These are phyloP conservation scores for Bruguiera sexangula DNA, from an alignment of 345 rosid species.

Conservation along the genomic window DNA sequence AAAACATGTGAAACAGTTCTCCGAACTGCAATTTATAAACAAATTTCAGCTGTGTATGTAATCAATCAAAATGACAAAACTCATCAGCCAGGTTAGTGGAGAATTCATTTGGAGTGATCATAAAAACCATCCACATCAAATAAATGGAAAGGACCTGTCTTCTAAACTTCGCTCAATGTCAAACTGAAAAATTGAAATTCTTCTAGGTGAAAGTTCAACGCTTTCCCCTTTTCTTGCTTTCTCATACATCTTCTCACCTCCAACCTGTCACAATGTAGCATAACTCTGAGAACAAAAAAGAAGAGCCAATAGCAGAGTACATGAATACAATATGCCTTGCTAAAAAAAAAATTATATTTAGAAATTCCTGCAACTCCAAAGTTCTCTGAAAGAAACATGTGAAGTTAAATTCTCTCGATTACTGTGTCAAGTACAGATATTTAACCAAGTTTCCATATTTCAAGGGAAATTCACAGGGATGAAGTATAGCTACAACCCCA, in stretches of 20 bases:
- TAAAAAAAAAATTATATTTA: background rate
- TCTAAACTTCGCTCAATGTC: slow-evolving; percentile 90
- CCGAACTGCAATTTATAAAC: background rate
- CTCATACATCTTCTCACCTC: slow-evolving; percentile 95
- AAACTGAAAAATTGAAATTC: slow-evolving; percentile 76
- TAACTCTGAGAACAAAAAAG: slow-evolving; percentile 7
- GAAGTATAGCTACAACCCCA: background rate
- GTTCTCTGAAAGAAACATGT: slow-evolving; percentile 1
- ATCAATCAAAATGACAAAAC: background rate
- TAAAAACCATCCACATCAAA: slow-evolving; percentile 4
- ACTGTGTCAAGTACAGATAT: background rate
- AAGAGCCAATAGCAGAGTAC: background rate
- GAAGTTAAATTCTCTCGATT: background rate
- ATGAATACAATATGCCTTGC: background rate
- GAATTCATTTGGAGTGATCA: background rate
- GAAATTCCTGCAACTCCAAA: slow-evolving; percentile 4
- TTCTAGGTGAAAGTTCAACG: slow-evolving; percentile 80
- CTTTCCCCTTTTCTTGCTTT: slow-evolving; percentile 97
- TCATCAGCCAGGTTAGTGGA: background rate
- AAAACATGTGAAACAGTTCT: background rate
- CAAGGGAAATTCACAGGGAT: too few species aligned
- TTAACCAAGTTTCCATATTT: too few species aligned
- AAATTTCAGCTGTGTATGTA: background rate
- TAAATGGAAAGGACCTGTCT: slow-evolving; percentile 50
- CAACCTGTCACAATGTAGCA: slow-evolving; percentile 44